A percentile compares a stretch with the other conserved stretches of the same genome.
phyloP scores from a whole-genome alignment of 306 rosid species.

The Vigna hirtella region DNA sequence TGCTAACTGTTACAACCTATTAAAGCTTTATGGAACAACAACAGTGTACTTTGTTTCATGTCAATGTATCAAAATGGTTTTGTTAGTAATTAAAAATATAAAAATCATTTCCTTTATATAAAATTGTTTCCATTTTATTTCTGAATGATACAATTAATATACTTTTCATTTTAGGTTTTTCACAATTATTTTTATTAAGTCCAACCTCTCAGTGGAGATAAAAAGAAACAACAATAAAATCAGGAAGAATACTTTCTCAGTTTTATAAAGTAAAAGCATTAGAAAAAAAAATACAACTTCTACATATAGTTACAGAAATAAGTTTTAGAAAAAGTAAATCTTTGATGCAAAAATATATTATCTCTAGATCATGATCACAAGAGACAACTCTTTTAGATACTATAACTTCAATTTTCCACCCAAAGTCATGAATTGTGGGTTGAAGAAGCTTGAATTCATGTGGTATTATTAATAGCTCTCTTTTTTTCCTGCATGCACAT shows the following conservation, averaged over 20 bases:
- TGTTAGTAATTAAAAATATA: too few species aligned
- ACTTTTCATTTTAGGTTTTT: too few species aligned
- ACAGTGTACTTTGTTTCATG: background rate
- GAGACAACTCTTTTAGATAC: background rate
- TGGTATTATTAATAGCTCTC: conserved; percentile 5
- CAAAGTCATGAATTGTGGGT: background rate
- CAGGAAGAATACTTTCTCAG: background rate
- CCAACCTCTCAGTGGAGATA: background rate
- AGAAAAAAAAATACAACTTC: background rate
- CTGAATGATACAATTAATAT: too few species aligned
- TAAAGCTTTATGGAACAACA: background rate
- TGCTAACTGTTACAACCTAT: background rate
- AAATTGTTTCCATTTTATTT: too few species aligned
- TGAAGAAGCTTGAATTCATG: conserved; percentile 16
- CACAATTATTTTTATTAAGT: too few species aligned
- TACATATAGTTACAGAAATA: background rate
- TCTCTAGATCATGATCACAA: background rate
- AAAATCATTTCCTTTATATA: too few species aligned
- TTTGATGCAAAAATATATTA: background rate
- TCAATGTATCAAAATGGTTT: background rate
- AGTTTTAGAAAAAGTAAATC: too few species aligned
- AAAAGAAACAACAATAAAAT: background rate
- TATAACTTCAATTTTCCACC: background rate
- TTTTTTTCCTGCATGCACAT: background rate
- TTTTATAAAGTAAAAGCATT: background rate